These are phyloP conservation scores for Perilla frutescens DNA, from an alignment of 257 asterid genomes.

Conservation along the genomic window DNA sequence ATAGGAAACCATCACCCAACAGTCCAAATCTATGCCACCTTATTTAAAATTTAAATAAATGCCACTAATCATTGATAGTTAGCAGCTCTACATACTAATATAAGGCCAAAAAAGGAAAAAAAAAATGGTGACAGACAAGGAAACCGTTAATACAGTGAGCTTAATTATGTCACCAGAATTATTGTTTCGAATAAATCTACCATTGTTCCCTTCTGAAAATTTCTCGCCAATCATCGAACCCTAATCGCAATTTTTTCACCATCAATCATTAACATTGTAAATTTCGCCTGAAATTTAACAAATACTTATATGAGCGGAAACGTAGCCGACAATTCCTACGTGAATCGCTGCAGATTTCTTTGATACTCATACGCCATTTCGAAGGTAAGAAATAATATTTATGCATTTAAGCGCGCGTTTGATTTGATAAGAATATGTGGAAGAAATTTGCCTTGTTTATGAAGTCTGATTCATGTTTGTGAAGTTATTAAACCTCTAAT, in stretches of 20 bases:
- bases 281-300: not conserved
- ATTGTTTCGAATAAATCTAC: constrained; percentile 11
- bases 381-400: constrained; percentile 33
- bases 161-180: not conserved
- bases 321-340: constrained; percentile 25
- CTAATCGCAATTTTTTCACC: constrained; percentile 12
- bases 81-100: constrained; percentile 21
- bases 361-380: not conserved
- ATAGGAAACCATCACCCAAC: too few species aligned
- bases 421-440: constrained; percentile 13
- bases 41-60: not conserved
- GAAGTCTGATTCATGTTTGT: constrained; percentile 19
- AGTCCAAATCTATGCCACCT: not conserved
- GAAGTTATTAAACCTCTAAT: constrained; percentile 19
- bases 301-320: constrained; percentile 8
- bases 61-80: not conserved
- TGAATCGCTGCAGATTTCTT: constrained; percentile 14
- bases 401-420: not conserved
- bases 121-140: constrained; percentile 16
- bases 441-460: constrained; percentile 7
- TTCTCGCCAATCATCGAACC: constrained; percentile 20
- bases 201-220: not conserved
- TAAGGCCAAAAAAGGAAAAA: not conserved
- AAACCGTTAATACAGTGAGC: constrained; percentile 37
- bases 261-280: not conserved